Evolutionary conservation across 2,329 filamentous ascomycete species (phyloP).

Genomic region (Penicillium sp.): DNA sequence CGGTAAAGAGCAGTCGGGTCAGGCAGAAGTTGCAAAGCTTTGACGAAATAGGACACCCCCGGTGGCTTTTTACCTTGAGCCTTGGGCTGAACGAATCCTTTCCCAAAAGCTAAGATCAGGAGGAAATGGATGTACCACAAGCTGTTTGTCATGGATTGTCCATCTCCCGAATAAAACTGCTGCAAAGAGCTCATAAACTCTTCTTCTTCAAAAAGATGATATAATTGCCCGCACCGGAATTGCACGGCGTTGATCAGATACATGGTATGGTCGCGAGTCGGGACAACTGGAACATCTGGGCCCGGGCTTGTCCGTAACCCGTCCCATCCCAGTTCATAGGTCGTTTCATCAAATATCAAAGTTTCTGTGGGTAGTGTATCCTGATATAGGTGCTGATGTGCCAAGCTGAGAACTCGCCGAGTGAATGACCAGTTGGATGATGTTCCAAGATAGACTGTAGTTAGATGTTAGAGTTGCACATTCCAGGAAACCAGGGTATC

Average conservation of each 20-base stretch:
- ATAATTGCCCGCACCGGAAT: slow-evolving; percentile 54
- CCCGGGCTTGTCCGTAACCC: slow-evolving; percentile 39
- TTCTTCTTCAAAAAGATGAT: slow-evolving; percentile 53
- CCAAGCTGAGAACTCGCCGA: slow-evolving; percentile 22
- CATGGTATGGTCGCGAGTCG: slow-evolving; percentile 51
- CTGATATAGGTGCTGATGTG: slow-evolving; percentile 24
- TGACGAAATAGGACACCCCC: slow-evolving; percentile 48
- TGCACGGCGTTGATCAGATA: slow-evolving; percentile 56
- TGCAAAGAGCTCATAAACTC: slow-evolving; percentile 48
- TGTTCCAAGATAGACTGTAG: slow-evolving; percentile 28
- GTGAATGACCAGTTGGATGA: slow-evolving; percentile 27
- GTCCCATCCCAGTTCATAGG: slow-evolving; percentile 55
- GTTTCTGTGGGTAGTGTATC: slow-evolving; percentile 42
- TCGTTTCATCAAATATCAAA: slow-evolving; percentile 51
- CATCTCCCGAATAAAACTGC: slow-evolving; percentile 40
- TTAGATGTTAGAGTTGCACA: slow-evolving; percentile 19
- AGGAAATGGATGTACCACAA: slow-evolving; percentile 56
- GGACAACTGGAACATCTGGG: slow-evolving; percentile 32
- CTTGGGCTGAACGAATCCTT: slow-evolving; percentile 49
- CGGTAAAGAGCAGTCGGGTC: slow-evolving; percentile 42
- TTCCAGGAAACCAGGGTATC: slow-evolving; percentile 15
- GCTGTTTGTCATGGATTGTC: slow-evolving; percentile 24
- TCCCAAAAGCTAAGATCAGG: slow-evolving; percentile 55
- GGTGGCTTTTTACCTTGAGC: slow-evolving; percentile 41
- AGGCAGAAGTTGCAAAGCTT: slow-evolving; percentile 46